Conservation (phyloP, 345 rosid genomes). For the Heritiera littoralis region DNA sequence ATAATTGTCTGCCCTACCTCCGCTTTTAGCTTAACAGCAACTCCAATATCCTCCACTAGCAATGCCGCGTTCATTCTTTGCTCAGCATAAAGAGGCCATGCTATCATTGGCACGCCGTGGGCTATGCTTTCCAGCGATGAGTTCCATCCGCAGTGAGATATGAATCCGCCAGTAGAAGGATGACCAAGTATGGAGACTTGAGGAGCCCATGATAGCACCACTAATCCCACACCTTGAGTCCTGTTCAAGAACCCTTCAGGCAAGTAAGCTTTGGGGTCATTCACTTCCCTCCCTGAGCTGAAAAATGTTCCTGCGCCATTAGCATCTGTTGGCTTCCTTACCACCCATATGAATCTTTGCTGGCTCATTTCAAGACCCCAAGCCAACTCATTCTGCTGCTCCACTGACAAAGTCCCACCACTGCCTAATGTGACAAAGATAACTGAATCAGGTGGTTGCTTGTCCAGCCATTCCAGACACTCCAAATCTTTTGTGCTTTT, state of each 20-base stretch:
- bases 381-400: slow-evolving; percentile 32
- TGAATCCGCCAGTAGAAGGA: slow-evolving; percentile 38
- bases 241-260: slow-evolving; percentile 42
- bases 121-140: slow-evolving; percentile 40
- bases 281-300: not conserved
- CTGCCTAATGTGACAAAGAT: slow-evolving; percentile 31
- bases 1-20: slow-evolving; percentile 17
- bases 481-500: not conserved
- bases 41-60: slow-evolving; percentile 36
- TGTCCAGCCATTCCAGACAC: slow-evolving; percentile 23
- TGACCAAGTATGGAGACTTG: slow-evolving; percentile 43
- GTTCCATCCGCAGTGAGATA: slow-evolving; percentile 55
- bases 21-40: slow-evolving; percentile 28
- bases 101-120: slow-evolving; percentile 44
- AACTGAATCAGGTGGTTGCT: slow-evolving; percentile 25
- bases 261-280: slow-evolving; percentile 26
- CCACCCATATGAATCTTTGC: slow-evolving; percentile 37
- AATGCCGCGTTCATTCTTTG: slow-evolving; percentile 40
- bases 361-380: slow-evolving; percentile 36
- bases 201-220: slow-evolving; percentile 45
- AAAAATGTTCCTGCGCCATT: slow-evolving; percentile 15
- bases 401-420: slow-evolving; percentile 30
- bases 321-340: slow-evolving; percentile 19
- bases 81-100: slow-evolving; percentile 51
- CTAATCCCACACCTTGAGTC: slow-evolving; percentile 32